Evolutionary conservation across 345 rosid genomes (phyloP), one percentile per base, ranked within the genome.

Genomic region (Salix brachista): DNA sequence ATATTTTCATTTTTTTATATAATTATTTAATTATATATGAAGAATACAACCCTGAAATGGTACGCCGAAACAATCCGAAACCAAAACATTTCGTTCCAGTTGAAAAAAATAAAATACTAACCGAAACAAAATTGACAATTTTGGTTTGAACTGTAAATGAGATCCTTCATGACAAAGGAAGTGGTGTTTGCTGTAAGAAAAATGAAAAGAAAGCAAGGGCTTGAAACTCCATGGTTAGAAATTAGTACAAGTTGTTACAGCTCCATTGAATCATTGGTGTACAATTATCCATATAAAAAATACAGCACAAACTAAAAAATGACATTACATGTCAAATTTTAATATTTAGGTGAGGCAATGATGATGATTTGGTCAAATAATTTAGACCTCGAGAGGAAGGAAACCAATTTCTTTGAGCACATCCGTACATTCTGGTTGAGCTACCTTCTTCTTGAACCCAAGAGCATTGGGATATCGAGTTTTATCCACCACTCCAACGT

Each of bases 371-470:
- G 3, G 2, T 30, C 32, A 30, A 30, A 30, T 30, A 30, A 30
- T 2, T 30, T 70, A 11, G 8, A n/a, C 52, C 28, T 78, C 30
- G 44, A 76, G 13, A 77, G 77, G 77, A 67, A 68, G 56, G 72
- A 79, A 79, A 9, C 83, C 83, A 73, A 80, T 64, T 5, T 75
- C 72, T 4, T 32, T 2, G 39, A 80, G 71, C 52, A 75, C 36
- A 21, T 71, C 8, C 2, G 14, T 72, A 65, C 83, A 80, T 8
- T 42, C 48, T 11, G 68, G 54, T 18, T 32, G 12, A 34, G 79
- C 79, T 11, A 17, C 46, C 21, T 54, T 26, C 8, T 13, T 52
- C 79, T 17, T 75, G 75, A 16, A 80, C 56, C 83, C 83, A 37
- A 80, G 39, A 61, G 76, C 44, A 65, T 75, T 80, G 62, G 72